phyloP scores from a whole-genome alignment of 2,329 filamentous ascomycete species.

The Bimuria novae-zelandiae region DNA sequence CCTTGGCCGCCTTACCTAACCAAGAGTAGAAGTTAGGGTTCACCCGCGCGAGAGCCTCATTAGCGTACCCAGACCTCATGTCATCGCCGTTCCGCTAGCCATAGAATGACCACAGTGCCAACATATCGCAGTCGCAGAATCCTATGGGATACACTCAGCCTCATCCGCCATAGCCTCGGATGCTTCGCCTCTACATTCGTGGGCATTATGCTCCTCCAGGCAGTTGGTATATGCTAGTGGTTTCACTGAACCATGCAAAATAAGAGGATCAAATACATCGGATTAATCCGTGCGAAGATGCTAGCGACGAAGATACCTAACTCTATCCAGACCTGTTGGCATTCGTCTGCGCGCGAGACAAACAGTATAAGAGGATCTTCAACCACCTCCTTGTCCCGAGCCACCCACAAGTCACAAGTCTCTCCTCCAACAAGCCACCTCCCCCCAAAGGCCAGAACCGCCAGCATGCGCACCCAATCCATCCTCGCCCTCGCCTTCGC shows the following conservation, averaged over 20 bases:
- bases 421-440: background rate
- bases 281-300: background rate
- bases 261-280: background rate
- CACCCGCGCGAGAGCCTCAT: no score
- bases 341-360: background rate
- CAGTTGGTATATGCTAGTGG: no score
- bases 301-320: background rate
- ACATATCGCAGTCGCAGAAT: no score
- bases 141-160: no score
- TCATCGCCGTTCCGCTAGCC: no score
- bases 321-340: background rate
- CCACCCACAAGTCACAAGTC: background rate
- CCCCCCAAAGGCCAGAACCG: background rate
- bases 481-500: conserved; percentile 3
- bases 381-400: background rate
- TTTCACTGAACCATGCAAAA: background rate
- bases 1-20: no score
- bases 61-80: no score
- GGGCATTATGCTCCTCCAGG: no score
- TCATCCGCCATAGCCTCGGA: no score
- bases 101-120: no score
- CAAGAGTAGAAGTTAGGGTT: no score
- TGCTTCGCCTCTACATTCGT: no score
- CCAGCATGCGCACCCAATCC: conserved; percentile 4
- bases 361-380: background rate